These are phyloP conservation scores for Circinella umbellata DNA, from an alignment of 371 early-diverging fungal genomes.

Conservation along the genomic window DNA sequence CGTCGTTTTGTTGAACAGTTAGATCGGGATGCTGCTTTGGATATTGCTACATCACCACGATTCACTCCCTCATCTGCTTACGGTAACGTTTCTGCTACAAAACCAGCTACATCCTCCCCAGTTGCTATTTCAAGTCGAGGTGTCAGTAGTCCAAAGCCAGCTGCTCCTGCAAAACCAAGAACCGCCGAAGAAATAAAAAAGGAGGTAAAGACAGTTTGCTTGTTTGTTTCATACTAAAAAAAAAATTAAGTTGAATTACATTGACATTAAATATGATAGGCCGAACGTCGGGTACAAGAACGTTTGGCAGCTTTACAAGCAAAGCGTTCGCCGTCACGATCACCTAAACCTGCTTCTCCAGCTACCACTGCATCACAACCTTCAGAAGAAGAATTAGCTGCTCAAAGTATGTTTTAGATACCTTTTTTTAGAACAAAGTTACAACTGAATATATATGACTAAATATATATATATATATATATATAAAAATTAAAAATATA, in stretches of 20 bases:
- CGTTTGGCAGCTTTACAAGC: conserved; percentile 51
- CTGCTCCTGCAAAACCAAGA: conserved; percentile 40
- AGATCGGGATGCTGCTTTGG: conserved; percentile 23
- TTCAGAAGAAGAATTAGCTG: conserved; percentile 40
- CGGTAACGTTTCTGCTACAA: neutral
- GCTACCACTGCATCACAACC: conserved; percentile 24
- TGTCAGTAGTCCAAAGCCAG: conserved; percentile 1
- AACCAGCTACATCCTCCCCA: conserved; percentile 16
- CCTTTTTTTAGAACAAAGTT: too few species aligned
- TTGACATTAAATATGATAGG: conserved; percentile 23
- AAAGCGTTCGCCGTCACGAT: conserved; percentile 32
- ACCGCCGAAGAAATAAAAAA: conserved; percentile 59
- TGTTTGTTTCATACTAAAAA: too few species aligned
- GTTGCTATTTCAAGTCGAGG: conserved; percentile 1
- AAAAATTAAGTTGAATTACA: neutral
- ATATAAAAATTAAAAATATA: neutral
- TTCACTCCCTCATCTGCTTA: neutral
- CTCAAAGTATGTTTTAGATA: conserved; percentile 37
- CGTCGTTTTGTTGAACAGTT: conserved; percentile 52
- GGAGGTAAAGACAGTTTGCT: conserved; percentile 30
- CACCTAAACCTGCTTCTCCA: conserved; percentile 14
- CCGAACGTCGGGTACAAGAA: conserved; percentile 58
- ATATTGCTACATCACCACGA: neutral
- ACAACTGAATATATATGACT: neutral
- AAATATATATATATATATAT: neutral